These are phyloP conservation scores for Excoecaria agallocha DNA, from an alignment of 345 rosid species.

Conservation along the genomic window DNA sequence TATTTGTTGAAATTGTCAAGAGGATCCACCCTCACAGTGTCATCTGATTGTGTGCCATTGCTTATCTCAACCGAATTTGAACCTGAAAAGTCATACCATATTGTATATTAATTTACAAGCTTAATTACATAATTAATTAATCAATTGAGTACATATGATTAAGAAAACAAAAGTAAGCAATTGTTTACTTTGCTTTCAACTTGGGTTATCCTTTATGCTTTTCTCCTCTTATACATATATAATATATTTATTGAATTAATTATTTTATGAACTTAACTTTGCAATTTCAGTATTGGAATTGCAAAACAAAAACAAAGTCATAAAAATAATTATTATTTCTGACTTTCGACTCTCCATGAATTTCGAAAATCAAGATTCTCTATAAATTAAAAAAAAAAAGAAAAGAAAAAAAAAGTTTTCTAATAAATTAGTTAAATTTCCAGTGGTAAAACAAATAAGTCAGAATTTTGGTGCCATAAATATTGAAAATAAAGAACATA, in stretches of 20 bases:
- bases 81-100: slow-evolving; percentile 15
- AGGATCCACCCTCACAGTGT: slow-evolving; percentile 59
- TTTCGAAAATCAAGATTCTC: no score
- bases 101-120: not conserved
- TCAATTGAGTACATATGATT: no score
- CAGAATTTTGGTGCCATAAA: no score
- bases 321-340: no score
- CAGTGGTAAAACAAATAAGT: not conserved
- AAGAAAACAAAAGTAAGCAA: not conserved
- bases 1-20: slow-evolving; percentile 46
- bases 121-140: not conserved
- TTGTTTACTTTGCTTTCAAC: slow-evolving; percentile 1
- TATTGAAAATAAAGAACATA: not conserved
- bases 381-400: not conserved
- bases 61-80: slow-evolving; percentile 23
- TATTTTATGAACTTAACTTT: no score
- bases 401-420: no score
- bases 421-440: not conserved
- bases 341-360: no score
- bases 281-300: no score
- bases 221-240: no score
- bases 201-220: slow-evolving; percentile 4
- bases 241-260: no score
- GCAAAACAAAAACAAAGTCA: no score
- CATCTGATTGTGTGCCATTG: slow-evolving; percentile 33